These are phyloP conservation scores for Apiotrichum akiyoshidainum DNA, from an alignment of 1,284 basidiomycete species.

Conservation along the genomic window DNA sequence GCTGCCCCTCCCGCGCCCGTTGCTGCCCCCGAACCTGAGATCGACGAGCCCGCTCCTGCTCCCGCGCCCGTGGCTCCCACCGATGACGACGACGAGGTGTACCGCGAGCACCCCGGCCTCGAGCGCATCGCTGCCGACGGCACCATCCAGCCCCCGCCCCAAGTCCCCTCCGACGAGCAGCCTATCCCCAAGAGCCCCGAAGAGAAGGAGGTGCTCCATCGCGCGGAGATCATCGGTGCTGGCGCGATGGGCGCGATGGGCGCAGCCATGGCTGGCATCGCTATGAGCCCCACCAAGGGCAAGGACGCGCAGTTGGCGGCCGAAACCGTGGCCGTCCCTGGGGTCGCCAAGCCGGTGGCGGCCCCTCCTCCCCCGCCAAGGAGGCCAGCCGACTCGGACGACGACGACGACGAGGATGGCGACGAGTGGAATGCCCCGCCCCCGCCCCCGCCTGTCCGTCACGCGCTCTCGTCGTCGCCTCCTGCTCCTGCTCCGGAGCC, in stretches of 20 bases:
- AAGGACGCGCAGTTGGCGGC: too few relatives aligned
- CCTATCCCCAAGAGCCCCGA: conserved; percentile 7
- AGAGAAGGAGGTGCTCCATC: neutral
- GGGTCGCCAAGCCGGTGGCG: neutral
- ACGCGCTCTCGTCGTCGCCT: neutral
- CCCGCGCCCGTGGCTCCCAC: neutral
- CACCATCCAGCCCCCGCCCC: conserved; percentile 37
- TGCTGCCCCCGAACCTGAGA: neutral
- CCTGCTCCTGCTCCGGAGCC: neutral
- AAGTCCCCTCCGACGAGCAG: conserved; percentile 29
- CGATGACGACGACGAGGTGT: neutral
- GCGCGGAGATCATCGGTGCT: conserved; percentile 29
- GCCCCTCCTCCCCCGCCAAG: conserved; percentile 17
- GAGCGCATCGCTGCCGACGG: conserved; percentile 25
- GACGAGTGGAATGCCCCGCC: conserved; percentile 21
- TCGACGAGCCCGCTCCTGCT: neutral
- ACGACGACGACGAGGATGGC: conserved; percentile 32
- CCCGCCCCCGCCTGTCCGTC: conserved; percentile 3
- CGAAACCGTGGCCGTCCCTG: neutral
- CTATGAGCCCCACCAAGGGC: conserved; percentile 24
- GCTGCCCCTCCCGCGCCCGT: neutral
- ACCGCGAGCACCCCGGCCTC: neutral
- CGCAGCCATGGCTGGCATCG: conserved; percentile 44
- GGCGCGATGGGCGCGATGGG: conserved; percentile 38
- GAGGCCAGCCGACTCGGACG: conserved; percentile 20